phyloP scores from a whole-genome alignment of 2,329 filamentous ascomycete genomes.

The Apiospora arundinis region DNA sequence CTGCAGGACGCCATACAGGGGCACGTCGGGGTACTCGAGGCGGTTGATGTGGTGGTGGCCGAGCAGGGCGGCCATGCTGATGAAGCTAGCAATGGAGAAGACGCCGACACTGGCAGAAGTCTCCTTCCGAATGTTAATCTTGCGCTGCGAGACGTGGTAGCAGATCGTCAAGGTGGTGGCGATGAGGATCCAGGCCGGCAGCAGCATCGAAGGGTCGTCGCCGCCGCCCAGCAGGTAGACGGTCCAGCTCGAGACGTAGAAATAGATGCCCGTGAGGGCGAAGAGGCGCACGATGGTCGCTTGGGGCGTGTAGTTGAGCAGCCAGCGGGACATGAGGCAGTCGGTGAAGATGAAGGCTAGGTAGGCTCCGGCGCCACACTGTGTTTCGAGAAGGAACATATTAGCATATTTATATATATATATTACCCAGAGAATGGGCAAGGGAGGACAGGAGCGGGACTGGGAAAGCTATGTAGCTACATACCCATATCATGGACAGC shows the following conservation, averaged over 20 bases:
- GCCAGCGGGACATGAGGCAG: slow-evolving; percentile 85
- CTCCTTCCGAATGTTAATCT: slow-evolving; percentile 80
- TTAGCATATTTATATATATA: neutral
- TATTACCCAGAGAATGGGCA: no score
- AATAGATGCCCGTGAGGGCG: slow-evolving; percentile 76
- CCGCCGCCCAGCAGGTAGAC: slow-evolving; percentile 74
- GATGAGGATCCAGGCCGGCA: slow-evolving; percentile 81
- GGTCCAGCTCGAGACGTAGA: slow-evolving; percentile 76
- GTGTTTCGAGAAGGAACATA: slow-evolving; percentile 22
- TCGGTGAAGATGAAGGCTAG: slow-evolving; percentile 85
- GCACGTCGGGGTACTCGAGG: slow-evolving; percentile 66
- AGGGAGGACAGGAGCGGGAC: neutral
- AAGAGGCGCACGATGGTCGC: slow-evolving; percentile 82
- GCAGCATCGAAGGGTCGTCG: slow-evolving; percentile 71
- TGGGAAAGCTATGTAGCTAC: slow-evolving; percentile 36
- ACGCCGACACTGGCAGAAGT: slow-evolving; percentile 79
- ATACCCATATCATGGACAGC: slow-evolving; percentile 76
- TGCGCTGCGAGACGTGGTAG: slow-evolving; percentile 79
- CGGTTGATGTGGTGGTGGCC: slow-evolving; percentile 69
- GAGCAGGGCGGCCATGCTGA: slow-evolving; percentile 75
- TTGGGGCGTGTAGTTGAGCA: slow-evolving; percentile 82
- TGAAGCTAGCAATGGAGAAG: slow-evolving; percentile 77
- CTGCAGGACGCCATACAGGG: slow-evolving; percentile 53
- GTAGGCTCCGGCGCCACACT: slow-evolving; percentile 80
- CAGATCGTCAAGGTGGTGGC: slow-evolving; percentile 75